phyloP scores from a whole-genome alignment of 257 asterid species.

The Solanum microdontum region DNA sequence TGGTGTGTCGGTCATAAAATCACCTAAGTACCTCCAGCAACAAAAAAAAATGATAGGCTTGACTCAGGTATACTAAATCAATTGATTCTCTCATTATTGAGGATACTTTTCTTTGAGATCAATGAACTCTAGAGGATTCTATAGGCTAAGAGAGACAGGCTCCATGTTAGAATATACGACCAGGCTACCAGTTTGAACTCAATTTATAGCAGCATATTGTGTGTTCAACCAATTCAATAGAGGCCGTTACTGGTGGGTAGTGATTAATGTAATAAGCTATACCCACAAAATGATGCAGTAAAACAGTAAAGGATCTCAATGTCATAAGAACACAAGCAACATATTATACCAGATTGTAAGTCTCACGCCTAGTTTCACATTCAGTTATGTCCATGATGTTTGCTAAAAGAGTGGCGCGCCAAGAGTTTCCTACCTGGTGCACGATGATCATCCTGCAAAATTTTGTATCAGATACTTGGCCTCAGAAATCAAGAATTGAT shows the following conservation, averaged over 20 bases:
- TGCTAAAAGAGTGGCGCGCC: slow-evolving; percentile 70
- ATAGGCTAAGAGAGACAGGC: too few species aligned
- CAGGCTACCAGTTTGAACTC: too few species aligned
- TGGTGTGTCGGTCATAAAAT: background rate
- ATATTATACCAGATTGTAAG: slow-evolving; percentile 24
- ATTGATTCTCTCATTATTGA: too few species aligned
- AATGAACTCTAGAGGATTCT: too few species aligned
- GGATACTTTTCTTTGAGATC: too few species aligned
- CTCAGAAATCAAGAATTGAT: background rate
- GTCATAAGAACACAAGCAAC: background rate
- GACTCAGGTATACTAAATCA: background rate
- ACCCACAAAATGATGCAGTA: background rate
- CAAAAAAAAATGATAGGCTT: background rate
- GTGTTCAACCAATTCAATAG: too few species aligned
- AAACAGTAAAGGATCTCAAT: background rate
- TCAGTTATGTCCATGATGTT: slow-evolving; percentile 59
- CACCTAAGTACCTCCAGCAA: background rate
- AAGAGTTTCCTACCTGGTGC: slow-evolving; percentile 58
- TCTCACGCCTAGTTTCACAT: background rate
- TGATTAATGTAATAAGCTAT: too few species aligned
- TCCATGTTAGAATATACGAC: too few species aligned
- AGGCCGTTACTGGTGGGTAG: too few species aligned
- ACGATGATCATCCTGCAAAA: slow-evolving; percentile 77
- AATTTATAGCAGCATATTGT: too few species aligned
- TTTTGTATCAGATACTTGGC: slow-evolving; percentile 7